These are phyloP conservation scores for Fusarium robinianum DNA, from an alignment of 2,329 filamentous ascomycete genomes.

Conservation along the genomic window DNA sequence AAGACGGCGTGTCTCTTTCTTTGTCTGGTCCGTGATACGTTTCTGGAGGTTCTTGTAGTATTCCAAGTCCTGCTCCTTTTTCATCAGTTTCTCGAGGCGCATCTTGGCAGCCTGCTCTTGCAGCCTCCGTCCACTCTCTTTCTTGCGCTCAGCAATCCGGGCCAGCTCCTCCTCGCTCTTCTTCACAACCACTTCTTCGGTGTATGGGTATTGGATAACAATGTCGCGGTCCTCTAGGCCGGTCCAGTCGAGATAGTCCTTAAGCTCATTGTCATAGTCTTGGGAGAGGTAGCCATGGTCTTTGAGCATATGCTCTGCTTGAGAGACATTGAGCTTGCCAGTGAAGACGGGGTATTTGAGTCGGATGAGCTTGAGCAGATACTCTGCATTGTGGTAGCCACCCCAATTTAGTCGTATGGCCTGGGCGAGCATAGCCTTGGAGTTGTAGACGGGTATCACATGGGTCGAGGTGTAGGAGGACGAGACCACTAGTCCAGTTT, in stretches of 20 bases:
- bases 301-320: constrained; percentile 84
- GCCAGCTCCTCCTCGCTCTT: constrained; percentile 95
- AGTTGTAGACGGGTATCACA: constrained; percentile 88
- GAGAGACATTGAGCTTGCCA: constrained; percentile 81
- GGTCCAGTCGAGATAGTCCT: constrained; percentile 82
- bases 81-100: constrained; percentile 91
- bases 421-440: constrained; percentile 81
- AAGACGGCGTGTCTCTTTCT: constrained; percentile 86
- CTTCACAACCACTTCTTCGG: constrained; percentile 85
- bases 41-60: constrained; percentile 86
- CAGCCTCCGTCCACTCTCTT: constrained; percentile 86
- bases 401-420: constrained; percentile 95
- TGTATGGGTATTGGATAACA: constrained; percentile 91
- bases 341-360: constrained; percentile 92
- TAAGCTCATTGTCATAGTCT: constrained; percentile 80
- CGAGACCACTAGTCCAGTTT: constrained; percentile 84
- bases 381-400: constrained; percentile 86
- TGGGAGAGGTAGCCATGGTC: constrained; percentile 89
- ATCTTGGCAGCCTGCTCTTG: constrained; percentile 98
- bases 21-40: constrained; percentile 74
- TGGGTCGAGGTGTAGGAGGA: constrained; percentile 95
- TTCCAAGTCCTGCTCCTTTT: constrained; percentile 93
- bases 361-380: constrained; percentile 83
- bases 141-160: constrained; percentile 87
- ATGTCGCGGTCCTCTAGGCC: constrained; percentile 87